Evolutionary conservation across 257 asterid genomes (phyloP).

Genomic region (Penstemon davidsonii): DNA sequence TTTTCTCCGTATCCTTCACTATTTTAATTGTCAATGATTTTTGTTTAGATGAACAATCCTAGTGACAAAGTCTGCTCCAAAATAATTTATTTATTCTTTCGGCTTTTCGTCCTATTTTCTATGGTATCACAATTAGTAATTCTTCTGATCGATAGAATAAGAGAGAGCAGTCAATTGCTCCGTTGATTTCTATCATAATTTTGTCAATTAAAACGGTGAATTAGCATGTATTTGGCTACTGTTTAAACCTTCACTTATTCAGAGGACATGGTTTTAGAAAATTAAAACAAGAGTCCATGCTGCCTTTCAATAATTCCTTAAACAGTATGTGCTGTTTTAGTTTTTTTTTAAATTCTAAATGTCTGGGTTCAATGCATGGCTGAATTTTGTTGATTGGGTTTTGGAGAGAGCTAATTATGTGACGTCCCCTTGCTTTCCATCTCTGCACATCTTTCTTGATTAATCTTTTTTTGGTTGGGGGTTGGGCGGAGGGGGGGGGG

Average conservation of each 20-base stretch:
- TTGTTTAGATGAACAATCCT: not conserved
- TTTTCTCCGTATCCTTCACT: too few species aligned
- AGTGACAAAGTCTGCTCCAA: not conserved
- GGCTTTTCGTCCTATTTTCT: not conserved
- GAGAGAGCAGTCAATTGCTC: not conserved
- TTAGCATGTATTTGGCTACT: not conserved
- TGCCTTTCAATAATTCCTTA: not conserved
- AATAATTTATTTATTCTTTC: not conserved
- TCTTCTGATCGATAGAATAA: not conserved
- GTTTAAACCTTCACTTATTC: not conserved
- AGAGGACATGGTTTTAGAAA: not conserved
- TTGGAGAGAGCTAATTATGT: not conserved
- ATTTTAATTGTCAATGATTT: not conserved
- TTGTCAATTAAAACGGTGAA: not conserved
- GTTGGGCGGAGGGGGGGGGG: not conserved
- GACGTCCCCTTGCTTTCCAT: not conserved
- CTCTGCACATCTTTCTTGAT: not conserved
- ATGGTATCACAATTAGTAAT: not conserved
- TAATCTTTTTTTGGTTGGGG: not conserved
- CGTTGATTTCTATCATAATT: not conserved
- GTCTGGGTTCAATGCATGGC: not conserved
- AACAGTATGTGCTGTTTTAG: not conserved
- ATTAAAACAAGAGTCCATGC: not conserved
- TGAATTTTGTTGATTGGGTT: not conserved
- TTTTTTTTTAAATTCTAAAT: too few species aligned